Conservation (phyloP, 768 basidiomycete species). For the Mycena galopus region DNA sequence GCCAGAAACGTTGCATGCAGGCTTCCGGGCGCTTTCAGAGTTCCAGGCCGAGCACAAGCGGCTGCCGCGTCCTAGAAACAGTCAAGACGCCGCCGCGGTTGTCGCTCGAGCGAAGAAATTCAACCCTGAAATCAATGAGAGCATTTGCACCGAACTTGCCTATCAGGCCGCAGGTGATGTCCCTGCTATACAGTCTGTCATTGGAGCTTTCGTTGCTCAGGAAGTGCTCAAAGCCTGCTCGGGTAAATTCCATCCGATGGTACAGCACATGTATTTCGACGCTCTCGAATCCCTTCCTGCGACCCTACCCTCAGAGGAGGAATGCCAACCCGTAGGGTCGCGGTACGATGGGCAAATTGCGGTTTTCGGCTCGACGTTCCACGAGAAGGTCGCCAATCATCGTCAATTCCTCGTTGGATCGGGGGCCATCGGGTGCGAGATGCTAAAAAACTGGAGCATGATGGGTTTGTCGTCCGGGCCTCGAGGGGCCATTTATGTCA, state of each 20-base stretch:
- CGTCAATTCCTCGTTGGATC: conserved; percentile 97
- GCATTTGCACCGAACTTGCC: conserved; percentile 84
- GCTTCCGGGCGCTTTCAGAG: conserved; percentile 92
- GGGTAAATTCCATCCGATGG: conserved; percentile 97
- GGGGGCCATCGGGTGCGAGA: conserved; percentile 99
- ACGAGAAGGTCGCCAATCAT: conserved; percentile 89
- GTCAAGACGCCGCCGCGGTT: conserved; percentile 81
- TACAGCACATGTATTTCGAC: conserved; percentile 97
- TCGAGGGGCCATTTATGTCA: conserved; percentile 89
- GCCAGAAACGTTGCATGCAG: conserved; percentile 89
- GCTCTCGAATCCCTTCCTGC: conserved; percentile 94
- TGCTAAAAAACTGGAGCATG: conserved; percentile 99
- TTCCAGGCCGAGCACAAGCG: conserved; percentile 76
- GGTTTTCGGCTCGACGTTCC: conserved; percentile 94
- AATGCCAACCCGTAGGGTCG: conserved; percentile 83
- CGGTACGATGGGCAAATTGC: conserved; percentile 97
- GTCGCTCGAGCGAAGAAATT: conserved; percentile 84
- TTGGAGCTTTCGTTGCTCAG: conserved; percentile 98
- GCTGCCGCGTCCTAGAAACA: conserved; percentile 86
- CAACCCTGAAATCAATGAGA: conserved; percentile 82
- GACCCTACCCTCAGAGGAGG: conserved; percentile 80
- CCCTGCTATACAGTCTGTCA: conserved; percentile 91
- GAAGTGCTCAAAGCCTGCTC: conserved; percentile 97
- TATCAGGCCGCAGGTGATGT: conserved; percentile 94
- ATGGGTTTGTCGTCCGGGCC: conserved; percentile 91